These are phyloP conservation scores for Viola pubescens DNA, from an alignment of 441 rosid genomes.

Conservation along the genomic window DNA sequence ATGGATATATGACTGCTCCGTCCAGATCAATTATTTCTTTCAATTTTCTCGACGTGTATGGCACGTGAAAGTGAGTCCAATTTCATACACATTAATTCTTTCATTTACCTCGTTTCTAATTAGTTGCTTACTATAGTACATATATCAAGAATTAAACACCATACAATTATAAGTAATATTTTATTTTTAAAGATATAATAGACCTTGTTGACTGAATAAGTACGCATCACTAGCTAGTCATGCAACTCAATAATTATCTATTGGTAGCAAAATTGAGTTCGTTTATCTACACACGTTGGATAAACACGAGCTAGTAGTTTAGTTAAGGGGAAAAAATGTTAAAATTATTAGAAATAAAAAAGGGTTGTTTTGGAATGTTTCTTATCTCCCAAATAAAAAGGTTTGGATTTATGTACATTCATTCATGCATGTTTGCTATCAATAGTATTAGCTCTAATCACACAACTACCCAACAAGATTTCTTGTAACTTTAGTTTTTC, in stretches of 20 bases:
- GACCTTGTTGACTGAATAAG: too few relatives aligned
- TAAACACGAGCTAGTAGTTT: too few relatives aligned
- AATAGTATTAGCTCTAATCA: constrained; percentile 5
- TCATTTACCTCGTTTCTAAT: background rate
- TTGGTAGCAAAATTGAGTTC: too few relatives aligned
- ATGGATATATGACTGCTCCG: too few relatives aligned
- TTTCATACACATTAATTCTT: background rate
- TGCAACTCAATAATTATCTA: too few relatives aligned
- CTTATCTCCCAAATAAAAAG: constrained; percentile 14
- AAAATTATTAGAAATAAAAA: constrained; percentile 18
- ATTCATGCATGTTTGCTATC: background rate
- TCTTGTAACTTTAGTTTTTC: constrained; percentile 40
- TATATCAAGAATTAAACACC: too few relatives aligned
- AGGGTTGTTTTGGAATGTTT: constrained; percentile 45
- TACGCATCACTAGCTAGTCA: too few relatives aligned
- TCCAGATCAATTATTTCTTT: constrained; percentile 4
- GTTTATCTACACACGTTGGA: too few relatives aligned
- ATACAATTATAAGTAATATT: too few relatives aligned
- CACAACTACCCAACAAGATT: constrained; percentile 31
- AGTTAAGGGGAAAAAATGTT: too few relatives aligned
- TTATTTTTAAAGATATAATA: too few relatives aligned
- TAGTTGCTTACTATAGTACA: too few relatives aligned
- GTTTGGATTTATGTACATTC: constrained; percentile 27
- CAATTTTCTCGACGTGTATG: constrained; percentile 7
- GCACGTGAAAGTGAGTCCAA: constrained; percentile 7